Percentiles rank a stretch among this genome's conserved stretches.
Conservation (phyloP, 768 basidiomycete genomes). For the Pulveroboletus sp. region DNA sequence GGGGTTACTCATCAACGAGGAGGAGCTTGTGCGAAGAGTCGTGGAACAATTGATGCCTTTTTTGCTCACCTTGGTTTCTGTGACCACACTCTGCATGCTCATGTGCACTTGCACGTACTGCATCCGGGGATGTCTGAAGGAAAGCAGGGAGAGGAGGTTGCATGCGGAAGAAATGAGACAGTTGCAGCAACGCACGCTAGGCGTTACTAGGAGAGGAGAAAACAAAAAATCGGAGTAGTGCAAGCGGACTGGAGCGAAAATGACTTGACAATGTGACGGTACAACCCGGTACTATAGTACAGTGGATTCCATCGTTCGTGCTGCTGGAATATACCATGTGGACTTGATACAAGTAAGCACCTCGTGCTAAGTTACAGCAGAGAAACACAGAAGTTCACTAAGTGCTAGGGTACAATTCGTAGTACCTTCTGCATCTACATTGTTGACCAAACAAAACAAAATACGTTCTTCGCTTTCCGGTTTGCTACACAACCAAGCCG, state of each 20-base stretch:
- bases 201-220: not conserved
- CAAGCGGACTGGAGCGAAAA: no score
- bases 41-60: constrained; percentile 15
- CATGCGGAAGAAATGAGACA: constrained; percentile 15
- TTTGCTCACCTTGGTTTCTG: constrained; percentile 1
- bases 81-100: constrained; percentile 8
- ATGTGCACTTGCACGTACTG: constrained; percentile 18
- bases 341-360: no score
- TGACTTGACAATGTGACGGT: no score
- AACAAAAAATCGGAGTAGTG: no score
- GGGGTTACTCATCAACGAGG: constrained; percentile 21
- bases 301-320: no score
- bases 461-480: constrained; percentile 4
- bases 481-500: not conserved
- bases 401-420: no score
- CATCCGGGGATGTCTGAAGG: constrained; percentile 13
- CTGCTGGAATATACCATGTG: no score
- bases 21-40: constrained; percentile 5
- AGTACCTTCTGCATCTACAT: no score
- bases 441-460: constrained; percentile 9
- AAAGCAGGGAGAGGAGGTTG: constrained; percentile 18
- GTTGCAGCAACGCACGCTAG: not conserved
- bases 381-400: no score
- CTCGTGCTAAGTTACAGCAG: no score
- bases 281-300: no score